A percentile compares a stretch with the other conserved stretches of the same genome.
phyloP scores from a whole-genome alignment of 2,329 filamentous ascomycete species.

The Lecanoromycetidae sp. region DNA sequence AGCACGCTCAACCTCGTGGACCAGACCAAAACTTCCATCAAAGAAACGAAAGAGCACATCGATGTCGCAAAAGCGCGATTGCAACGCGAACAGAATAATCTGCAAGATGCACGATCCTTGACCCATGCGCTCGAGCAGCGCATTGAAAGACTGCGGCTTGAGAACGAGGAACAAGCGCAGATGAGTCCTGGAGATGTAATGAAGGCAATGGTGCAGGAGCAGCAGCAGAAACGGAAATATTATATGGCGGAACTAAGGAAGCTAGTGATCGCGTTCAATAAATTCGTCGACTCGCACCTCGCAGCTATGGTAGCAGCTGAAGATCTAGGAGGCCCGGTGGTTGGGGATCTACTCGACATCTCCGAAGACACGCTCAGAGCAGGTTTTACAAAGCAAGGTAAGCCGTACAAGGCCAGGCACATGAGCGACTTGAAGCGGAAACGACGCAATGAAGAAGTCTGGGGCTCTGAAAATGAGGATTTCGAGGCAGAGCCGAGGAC shows the following conservation, averaged over 20 bases:
- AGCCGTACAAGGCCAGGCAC: constrained; percentile 26
- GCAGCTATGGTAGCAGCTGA: constrained; percentile 70
- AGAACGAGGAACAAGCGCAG: constrained; percentile 44
- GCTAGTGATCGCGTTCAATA: constrained; percentile 52
- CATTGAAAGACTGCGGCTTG: constrained; percentile 46
- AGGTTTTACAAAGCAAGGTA: constrained; percentile 43
- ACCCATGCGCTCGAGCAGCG: constrained; percentile 41
- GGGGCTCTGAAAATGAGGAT: constrained; percentile 28
- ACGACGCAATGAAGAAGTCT: constrained; percentile 40
- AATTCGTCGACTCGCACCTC: constrained; percentile 59
- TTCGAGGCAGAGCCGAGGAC: constrained; percentile 23
- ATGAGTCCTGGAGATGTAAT: constrained; percentile 51
- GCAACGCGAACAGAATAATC: constrained; percentile 34
- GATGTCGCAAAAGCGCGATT: constrained; percentile 29
- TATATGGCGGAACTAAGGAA: constrained; percentile 51
- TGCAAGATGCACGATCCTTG: constrained; percentile 38
- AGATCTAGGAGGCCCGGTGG: constrained; percentile 69
- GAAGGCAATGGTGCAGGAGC: constrained; percentile 48
- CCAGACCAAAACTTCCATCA: constrained; percentile 51
- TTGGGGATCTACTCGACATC: constrained; percentile 59
- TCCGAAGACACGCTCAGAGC: constrained; percentile 41
- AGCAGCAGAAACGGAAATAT: constrained; percentile 43
- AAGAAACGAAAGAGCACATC: constrained; percentile 31
- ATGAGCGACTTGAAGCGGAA: constrained; percentile 30
- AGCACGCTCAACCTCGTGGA: constrained; percentile 52